Evolutionary conservation across 495 filamentous ascomycete species (phyloP).

Genomic region (Extremus antarcticus): DNA sequence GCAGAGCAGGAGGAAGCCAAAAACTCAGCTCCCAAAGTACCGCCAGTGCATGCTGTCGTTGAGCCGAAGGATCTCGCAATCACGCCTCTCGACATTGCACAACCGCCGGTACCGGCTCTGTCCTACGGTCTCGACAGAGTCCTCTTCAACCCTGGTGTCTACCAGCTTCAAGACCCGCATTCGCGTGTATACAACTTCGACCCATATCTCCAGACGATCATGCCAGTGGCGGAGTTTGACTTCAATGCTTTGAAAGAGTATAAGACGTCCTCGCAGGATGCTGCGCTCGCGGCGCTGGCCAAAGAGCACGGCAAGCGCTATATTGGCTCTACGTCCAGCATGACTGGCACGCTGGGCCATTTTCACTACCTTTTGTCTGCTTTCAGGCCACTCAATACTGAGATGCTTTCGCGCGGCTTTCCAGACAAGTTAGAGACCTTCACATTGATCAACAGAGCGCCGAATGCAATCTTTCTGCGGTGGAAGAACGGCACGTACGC

Average conservation of each 20-base stretch:
- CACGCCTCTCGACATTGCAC: conserved; percentile 36
- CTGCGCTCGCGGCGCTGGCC: conserved; percentile 53
- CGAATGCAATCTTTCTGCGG: conserved; percentile 72
- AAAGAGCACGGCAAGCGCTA: conserved; percentile 64
- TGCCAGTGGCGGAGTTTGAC: conserved; percentile 86
- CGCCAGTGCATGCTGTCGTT: too few relatives aligned
- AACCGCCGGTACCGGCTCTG: conserved; percentile 55
- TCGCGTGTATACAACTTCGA: conserved; percentile 92
- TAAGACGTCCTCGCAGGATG: conserved; percentile 80
- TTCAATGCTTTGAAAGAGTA: conserved; percentile 75
- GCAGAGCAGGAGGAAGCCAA: not conserved
- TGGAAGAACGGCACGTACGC: conserved; percentile 76
- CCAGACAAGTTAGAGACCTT: conserved; percentile 42
- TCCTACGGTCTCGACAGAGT: conserved; percentile 78
- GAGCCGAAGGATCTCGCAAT: not conserved
- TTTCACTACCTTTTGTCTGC: conserved; percentile 86
- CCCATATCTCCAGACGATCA: conserved; percentile 80
- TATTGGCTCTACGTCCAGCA: conserved; percentile 89
- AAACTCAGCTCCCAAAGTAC: too few relatives aligned
- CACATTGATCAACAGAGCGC: conserved; percentile 57
- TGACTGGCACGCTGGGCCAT: conserved; percentile 76
- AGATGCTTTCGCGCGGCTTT: conserved; percentile 56
- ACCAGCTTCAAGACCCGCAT: conserved; percentile 78
- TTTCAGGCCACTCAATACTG: conserved; percentile 62
- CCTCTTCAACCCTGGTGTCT: conserved; percentile 90